Percentiles rank a stretch among this genome's conserved stretches.
These are phyloP conservation scores for Neurospora pannonica DNA, from an alignment of 495 filamentous ascomycete species.

Conservation along the genomic window DNA sequence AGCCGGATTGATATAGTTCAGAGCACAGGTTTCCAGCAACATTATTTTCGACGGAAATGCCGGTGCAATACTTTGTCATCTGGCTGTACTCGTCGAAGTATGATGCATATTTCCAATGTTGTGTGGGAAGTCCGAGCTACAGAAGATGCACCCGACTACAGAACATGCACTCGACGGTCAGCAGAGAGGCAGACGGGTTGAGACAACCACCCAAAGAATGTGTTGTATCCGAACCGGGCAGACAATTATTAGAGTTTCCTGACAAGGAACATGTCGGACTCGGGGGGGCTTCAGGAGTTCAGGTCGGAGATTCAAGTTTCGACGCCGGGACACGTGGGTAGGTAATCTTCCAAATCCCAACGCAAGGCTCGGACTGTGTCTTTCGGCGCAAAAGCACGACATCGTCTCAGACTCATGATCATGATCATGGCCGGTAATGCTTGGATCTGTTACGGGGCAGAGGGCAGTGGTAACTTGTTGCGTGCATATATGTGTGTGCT, in stretches of 20 bases:
- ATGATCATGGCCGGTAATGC: neutral
- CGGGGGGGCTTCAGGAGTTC: neutral
- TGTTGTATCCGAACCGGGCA: neutral
- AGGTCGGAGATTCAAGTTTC: neutral
- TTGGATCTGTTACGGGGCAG: neutral
- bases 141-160: neutral
- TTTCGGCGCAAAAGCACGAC: neutral
- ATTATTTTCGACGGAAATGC: neutral
- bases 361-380: neutral
- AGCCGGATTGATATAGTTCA: neutral
- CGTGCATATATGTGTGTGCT: neutral
- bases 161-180: neutral
- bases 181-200: neutral
- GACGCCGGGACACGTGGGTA: neutral
- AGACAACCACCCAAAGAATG: neutral
- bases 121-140: neutral
- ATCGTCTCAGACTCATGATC: neutral
- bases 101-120: neutral
- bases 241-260: neutral
- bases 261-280: neutral
- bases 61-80: neutral
- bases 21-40: neutral
- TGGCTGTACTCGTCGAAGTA: neutral
- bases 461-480: neutral
- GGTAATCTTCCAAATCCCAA: neutral